Conservation (phyloP, 129 eudicot species). For the Scalesia atractyloides region DNA sequence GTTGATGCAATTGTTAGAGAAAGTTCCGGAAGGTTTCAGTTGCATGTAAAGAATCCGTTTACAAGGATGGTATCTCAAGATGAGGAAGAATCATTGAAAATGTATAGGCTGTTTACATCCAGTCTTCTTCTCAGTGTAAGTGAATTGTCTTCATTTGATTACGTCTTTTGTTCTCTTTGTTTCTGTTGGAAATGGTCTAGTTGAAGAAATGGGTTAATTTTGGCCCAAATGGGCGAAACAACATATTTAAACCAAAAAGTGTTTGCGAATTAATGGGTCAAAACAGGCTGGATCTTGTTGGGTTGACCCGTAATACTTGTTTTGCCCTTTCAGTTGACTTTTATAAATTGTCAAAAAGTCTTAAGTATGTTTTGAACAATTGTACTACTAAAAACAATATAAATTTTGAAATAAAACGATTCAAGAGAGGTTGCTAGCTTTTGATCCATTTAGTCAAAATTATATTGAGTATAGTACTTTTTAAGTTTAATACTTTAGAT, state of each 20-base stretch:
- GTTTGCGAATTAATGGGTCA: not conserved
- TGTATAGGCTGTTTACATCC: conserved; percentile 78
- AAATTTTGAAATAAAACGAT: not conserved
- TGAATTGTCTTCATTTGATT: conserved; percentile 6
- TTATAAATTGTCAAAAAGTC: not conserved
- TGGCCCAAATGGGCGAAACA: not conserved
- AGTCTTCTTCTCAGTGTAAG: conserved; percentile 94
- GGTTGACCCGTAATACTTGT: not conserved
- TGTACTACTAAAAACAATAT: not conserved
- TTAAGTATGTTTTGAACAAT: not conserved
- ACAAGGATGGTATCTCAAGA: conserved; percentile 87
- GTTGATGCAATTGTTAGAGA: conserved; percentile 73
- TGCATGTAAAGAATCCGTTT: conserved; percentile 83
- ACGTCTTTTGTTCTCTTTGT: not conserved
- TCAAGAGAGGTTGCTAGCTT: not conserved
- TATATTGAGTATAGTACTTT: not conserved
- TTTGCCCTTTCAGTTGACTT: not conserved
- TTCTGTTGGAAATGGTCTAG: conserved; percentile 4
- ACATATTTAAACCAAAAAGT: not conserved
- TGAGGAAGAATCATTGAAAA: conserved; percentile 75
- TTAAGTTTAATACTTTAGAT: conserved; percentile 9
- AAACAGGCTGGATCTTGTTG: not conserved
- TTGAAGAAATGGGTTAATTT: not conserved
- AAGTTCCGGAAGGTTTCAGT: conserved; percentile 70
- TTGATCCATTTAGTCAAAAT: not conserved